Evolutionary conservation across 352 stramenopile genomes (phyloP), one percentile per base, ranked within the genome.

Genomic region (Globisporangium echinulatum): DNA sequence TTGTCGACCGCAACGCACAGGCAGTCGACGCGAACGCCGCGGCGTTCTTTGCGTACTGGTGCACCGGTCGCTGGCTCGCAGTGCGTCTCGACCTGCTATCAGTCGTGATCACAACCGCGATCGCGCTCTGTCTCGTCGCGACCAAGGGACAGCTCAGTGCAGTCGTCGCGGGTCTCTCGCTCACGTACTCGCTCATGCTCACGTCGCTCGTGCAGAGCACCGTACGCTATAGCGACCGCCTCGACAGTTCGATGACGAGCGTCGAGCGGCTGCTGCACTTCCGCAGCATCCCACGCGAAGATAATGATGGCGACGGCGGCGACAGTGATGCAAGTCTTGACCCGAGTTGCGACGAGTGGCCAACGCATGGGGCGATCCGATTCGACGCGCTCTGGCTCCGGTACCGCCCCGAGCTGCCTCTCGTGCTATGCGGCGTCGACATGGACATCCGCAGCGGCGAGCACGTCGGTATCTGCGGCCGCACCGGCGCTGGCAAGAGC

Each of bases 31-130:
- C 71, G 39, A 83, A 80, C 47, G 61, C 74, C 40, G 71, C 59
- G 40, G 72, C 70, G 52, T 80, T 70, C 64, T 77, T 83, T 56
- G 63, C 68, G 49, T 79, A 71, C 44, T 77, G 67, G 67, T 59
- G 64, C 14, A 61, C 69, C 11, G 64, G 64, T 47, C 94, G 94
- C 58, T 99, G 96, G 95, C 71, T 99, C 7, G 94, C 88, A 10
- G 77, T 99, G 47, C 85, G 97, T 11, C 76, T 99, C 33, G 92
- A 87, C 51, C 75, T 61, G 43, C 58, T 88, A 19, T 77, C 73
- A 3, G 77, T 92, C 13, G 56, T 88, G n/a, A 94, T 98, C 55
- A 91, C 98, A 40, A 82, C 79, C 40, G 79, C 82, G 36, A 80
- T 96, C 10, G 85, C 88, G 25, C 64, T 98, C n/a, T 94, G 93